These are phyloP conservation scores for Myxozyma nipponensis DNA, from an alignment of 805 yeast species.

Conservation along the genomic window DNA sequence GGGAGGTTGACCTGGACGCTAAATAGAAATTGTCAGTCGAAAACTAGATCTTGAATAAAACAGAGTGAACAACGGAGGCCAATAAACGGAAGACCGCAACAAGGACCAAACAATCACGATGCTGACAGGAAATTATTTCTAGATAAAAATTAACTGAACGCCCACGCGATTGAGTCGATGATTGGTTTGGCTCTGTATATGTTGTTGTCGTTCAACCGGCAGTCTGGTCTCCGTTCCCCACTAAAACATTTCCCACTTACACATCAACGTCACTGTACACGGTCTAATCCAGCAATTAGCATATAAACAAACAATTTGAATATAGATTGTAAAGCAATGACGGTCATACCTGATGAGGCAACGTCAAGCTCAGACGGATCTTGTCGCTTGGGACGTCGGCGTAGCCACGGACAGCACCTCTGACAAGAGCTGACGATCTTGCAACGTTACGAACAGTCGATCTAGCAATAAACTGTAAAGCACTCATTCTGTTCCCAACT, in stretches of 20 bases:
- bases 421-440: conserved; percentile 9
- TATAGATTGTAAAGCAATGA: background rate
- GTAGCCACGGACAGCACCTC: conserved; percentile 53
- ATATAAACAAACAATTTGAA: background rate
- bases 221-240: background rate
- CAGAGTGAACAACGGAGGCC: no score
- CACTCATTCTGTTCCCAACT: conserved; percentile 16
- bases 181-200: no score
- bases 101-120: no score
- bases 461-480: conserved; percentile 17
- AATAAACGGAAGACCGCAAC: no score
- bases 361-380: conserved; percentile 81
- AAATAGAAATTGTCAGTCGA: no score
- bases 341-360: conserved; percentile 67
- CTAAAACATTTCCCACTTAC: conserved; percentile 29
- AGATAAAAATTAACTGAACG: no score
- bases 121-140: no score
- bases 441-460: conserved; percentile 13
- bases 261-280: conserved; percentile 37
- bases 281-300: conserved; percentile 26
- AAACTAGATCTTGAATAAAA: no score
- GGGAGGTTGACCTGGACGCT: conserved; percentile 87
- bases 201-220: background rate
- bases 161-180: no score
- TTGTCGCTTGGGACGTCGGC: conserved; percentile 82